A percentile compares a stretch with the other conserved stretches of the same genome.
Conservation (phyloP, 2,329 filamentous ascomycete genomes). For the Albifimbria verrucaria region DNA sequence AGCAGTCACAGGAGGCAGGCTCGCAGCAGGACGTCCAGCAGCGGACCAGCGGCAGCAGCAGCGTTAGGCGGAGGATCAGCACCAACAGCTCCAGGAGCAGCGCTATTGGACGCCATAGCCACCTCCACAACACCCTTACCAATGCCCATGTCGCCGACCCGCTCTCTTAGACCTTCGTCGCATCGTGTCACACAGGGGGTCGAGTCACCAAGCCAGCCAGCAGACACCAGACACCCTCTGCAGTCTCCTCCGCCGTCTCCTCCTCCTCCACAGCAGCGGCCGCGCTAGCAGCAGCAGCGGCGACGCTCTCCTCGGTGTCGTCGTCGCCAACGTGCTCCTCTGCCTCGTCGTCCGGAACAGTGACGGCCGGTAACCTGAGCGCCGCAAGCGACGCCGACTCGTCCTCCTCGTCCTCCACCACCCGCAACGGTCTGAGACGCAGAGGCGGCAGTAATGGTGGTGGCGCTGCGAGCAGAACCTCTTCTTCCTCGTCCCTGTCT, state of each 20-base stretch:
- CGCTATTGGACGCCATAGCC: background rate
- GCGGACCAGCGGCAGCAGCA: too few species aligned
- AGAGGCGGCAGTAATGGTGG: background rate
- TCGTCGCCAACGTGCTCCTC: background rate
- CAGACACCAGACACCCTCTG: background rate
- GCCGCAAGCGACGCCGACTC: background rate
- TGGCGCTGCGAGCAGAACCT: background rate
- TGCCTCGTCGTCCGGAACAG: background rate
- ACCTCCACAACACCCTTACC: background rate
- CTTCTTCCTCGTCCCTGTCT: conserved; percentile 1
- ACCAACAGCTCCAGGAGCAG: background rate
- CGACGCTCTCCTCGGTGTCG: background rate
- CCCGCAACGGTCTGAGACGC: background rate
- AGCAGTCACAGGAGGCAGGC: background rate
- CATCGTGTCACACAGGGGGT: background rate
- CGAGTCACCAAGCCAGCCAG: background rate
- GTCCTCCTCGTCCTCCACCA: background rate
- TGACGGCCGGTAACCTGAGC: background rate
- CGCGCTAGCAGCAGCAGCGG: background rate
- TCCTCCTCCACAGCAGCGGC: background rate
- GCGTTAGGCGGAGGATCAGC: background rate
- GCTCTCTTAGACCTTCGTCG: background rate
- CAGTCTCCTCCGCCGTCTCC: background rate
- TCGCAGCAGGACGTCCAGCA: too few species aligned
- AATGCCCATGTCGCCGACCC: background rate